Conservation (phyloP, 1,284 basidiomycete species). For the Macrocystidia cucumis region DNA sequence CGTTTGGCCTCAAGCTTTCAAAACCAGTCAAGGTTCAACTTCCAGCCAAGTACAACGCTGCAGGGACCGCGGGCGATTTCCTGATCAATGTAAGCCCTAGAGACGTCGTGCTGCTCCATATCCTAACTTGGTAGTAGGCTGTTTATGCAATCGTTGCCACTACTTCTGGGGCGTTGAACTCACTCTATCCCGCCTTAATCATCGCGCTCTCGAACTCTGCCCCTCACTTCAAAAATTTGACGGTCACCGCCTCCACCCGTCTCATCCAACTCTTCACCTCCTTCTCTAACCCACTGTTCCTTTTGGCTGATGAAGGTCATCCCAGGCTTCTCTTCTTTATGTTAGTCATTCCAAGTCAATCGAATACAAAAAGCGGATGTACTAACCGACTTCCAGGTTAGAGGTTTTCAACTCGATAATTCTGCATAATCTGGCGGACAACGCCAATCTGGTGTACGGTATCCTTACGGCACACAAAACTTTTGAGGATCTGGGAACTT, state of each 20-base stretch:
- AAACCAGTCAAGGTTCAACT: constrained; percentile 56
- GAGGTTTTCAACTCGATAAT: constrained; percentile 88
- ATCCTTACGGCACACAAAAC: constrained; percentile 75
- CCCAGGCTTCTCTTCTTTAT: constrained; percentile 89
- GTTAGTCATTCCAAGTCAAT: constrained; percentile 25
- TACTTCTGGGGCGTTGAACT: constrained; percentile 73
- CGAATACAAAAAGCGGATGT: neutral
- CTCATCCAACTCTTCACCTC: constrained; percentile 85
- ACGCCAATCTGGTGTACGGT: constrained; percentile 85
- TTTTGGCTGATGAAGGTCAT: constrained; percentile 91
- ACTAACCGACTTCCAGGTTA: constrained; percentile 55
- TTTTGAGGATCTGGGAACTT: constrained; percentile 85
- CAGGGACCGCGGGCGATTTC: constrained; percentile 80
- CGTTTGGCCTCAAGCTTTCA: constrained; percentile 65
- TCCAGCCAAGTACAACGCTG: constrained; percentile 67
- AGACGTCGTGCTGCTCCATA: neutral
- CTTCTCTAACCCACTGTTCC: constrained; percentile 83
- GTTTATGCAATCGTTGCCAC: constrained; percentile 87
- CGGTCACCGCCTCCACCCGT: constrained; percentile 74
- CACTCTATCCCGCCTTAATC: constrained; percentile 87
- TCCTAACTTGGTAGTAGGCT: constrained; percentile 39
- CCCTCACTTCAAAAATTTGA: constrained; percentile 79
- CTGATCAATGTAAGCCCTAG: constrained; percentile 68
- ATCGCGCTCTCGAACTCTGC: constrained; percentile 86
- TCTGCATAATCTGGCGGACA: constrained; percentile 62